Conservation (phyloP, 2,329 filamentous ascomycete species). For the Apiospora hydei region DNA sequence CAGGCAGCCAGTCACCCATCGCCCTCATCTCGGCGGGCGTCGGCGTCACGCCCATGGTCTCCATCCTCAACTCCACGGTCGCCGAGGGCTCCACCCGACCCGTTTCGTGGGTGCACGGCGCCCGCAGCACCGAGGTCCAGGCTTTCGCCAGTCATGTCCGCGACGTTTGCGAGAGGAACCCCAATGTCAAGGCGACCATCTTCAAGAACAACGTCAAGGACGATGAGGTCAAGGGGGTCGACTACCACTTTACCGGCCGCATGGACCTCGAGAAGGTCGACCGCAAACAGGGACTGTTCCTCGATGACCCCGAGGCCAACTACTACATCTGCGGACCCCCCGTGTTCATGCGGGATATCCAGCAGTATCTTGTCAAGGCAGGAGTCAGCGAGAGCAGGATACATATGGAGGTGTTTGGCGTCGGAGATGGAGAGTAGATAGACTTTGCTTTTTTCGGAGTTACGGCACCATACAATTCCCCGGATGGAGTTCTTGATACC, state of each 20-base stretch:
- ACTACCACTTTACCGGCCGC: constrained; percentile 67
- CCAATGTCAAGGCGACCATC: constrained; percentile 59
- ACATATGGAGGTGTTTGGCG: constrained; percentile 73
- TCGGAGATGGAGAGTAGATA: constrained; percentile 49
- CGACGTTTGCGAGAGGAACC: constrained; percentile 49
- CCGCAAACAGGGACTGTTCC: constrained; percentile 59
- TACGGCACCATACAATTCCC: not conserved
- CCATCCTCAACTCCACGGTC: constrained; percentile 63
- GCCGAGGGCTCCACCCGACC: constrained; percentile 47
- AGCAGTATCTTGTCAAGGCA: constrained; percentile 57
- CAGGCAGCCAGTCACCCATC: constrained; percentile 56
- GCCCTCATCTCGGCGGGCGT: constrained; percentile 74
- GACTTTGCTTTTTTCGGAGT: not conserved
- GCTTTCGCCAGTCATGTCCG: constrained; percentile 63
- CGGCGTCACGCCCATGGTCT: constrained; percentile 70
- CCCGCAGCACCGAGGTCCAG: constrained; percentile 56
- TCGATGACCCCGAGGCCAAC: constrained; percentile 60
- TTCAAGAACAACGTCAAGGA: constrained; percentile 63
- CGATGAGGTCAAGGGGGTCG: constrained; percentile 54
- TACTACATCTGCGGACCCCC: constrained; percentile 79
- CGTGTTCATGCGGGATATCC: constrained; percentile 71
- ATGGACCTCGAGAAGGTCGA: constrained; percentile 65
- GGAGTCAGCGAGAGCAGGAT: constrained; percentile 67
- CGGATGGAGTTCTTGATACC: constrained; percentile 18
- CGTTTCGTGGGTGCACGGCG: constrained; percentile 70